Base-by-base conservation (phyloP, 768 basidiomycete genomes). In the Russula olivacea region DNA sequence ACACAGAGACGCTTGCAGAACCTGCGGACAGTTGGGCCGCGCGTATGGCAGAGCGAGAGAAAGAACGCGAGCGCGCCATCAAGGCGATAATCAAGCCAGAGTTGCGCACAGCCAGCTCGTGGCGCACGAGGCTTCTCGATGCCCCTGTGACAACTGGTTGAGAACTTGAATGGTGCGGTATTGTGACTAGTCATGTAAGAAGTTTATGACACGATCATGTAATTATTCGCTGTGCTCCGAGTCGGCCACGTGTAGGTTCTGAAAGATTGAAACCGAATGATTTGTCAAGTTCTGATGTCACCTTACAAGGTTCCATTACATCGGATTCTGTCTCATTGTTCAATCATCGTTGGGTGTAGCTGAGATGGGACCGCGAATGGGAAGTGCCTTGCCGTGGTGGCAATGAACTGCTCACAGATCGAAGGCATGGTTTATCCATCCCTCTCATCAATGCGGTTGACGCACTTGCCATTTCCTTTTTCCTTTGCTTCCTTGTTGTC, bases 1-100 rank as follows among this genome's bases (percentile, higher is more conserved):
- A 73, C 21, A 75, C 74, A 14, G 75, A 72, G 14, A 71, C 72
- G 12, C 73, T 70, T 21, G 47, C 43, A 21, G 23, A 21, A 19
- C 61, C 61, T 14, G 7, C 40, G n/a, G 67, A 66, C 7, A 63
- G 67, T 36, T 68, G 65, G 67, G 65, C 65, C 25, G 19, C 49
- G 34, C 66, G 67, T n/a, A 66, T 66, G 65, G 65, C 47, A 3
- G 66, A 68, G 55, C 40, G 36, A 32, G 59, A 63, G 30, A 63
- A 58, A 30, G 67, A 68, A 10, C 65, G 65, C 10, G 67, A 68
- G 38, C 53, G 61, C 8, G 56, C 61, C 14, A 38, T 68, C 40
- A 63, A 63, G 14, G 53, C 56, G 25, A 58, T 68, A 10, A 25
- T 21, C 38, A 66, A 58, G 28, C 67, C 68, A 7, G 68, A 65